phyloP scores from a whole-genome alignment of 139 green algal genomes.

The Yamagishiella unicocca region DNA sequence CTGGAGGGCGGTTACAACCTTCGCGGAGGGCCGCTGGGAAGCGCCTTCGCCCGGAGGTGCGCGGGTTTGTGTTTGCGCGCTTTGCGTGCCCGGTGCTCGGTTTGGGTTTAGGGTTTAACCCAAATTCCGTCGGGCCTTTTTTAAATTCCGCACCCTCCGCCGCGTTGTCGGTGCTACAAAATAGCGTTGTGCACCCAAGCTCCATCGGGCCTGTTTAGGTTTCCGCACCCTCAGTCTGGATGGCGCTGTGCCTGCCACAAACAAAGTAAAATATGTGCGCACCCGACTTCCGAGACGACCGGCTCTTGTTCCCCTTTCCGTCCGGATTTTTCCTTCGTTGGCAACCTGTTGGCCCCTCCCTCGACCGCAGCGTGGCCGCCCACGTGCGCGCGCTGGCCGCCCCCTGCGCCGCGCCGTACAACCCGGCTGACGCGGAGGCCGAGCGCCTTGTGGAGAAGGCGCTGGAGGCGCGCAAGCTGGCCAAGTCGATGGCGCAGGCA shows the following conservation, averaged over 20 bases:
- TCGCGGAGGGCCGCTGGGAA: slow-evolving; percentile 76
- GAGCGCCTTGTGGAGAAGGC: slow-evolving; percentile 46
- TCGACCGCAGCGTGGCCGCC: slow-evolving; percentile 73
- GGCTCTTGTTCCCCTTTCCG: no score
- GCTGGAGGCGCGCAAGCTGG: slow-evolving; percentile 1
- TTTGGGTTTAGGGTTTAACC: neutral
- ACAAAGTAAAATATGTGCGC: no score
- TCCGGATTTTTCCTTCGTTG: no score
- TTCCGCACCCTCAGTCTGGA: neutral
- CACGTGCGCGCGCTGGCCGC: slow-evolving; percentile 85
- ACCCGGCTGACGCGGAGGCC: slow-evolving; percentile 54
- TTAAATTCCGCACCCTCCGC: neutral
- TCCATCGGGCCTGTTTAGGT: neutral
- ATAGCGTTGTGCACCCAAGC: neutral
- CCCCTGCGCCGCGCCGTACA: slow-evolving; percentile 58
- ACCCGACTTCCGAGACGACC: no score
- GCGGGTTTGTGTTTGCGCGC: neutral
- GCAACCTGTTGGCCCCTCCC: no score
- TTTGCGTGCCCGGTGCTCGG: neutral
- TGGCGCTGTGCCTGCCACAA: no score
- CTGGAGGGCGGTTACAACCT: slow-evolving; percentile 96
- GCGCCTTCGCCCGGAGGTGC: slow-evolving; percentile 83
- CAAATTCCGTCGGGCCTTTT: neutral
- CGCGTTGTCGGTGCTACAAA: neutral
- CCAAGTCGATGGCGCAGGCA: slow-evolving; percentile 39